Evolutionary conservation across 2,329 filamentous ascomycete species (phyloP).

Genomic region (Claviceps pusilla): DNA sequence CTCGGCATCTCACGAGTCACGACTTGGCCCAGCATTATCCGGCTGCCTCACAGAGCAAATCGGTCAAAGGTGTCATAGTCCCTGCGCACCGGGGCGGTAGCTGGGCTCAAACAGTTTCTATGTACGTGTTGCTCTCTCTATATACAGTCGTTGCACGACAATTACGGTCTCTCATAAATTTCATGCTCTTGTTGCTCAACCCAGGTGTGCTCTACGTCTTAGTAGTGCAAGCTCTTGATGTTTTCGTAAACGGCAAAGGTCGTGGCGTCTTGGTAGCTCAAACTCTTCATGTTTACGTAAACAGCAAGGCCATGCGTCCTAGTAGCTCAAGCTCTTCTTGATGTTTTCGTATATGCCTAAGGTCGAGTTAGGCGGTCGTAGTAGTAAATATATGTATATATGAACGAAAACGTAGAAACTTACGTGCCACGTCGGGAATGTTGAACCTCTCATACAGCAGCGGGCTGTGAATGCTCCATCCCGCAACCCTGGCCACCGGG

Average conservation of each 20-base stretch:
- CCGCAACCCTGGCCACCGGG: slow-evolving; percentile 68
- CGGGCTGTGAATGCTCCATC: slow-evolving; percentile 78
- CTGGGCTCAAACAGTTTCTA: no score
- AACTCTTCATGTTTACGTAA: no score
- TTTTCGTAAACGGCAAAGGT: no score
- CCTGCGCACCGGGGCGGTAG: no score
- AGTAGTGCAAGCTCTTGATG: slow-evolving; percentile 16
- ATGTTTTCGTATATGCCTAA: slow-evolving; percentile 58
- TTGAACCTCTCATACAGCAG: slow-evolving; percentile 68
- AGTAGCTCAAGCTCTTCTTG: slow-evolving; percentile 52
- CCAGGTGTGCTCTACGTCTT: neutral
- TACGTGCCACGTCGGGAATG: slow-evolving; percentile 73
- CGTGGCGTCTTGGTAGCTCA: no score
- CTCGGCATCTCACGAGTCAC: no score
- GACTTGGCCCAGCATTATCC: no score
- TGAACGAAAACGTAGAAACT: slow-evolving; percentile 26
- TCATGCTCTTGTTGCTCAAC: neutral
- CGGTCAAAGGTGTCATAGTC: no score
- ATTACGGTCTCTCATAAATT: neutral
- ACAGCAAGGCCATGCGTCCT: neutral
- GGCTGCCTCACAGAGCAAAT: no score
- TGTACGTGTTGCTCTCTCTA: neutral
- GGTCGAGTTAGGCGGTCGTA: neutral
- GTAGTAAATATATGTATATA: neutral
- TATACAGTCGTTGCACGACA: slow-evolving; percentile 1